A percentile compares a stretch with the other conserved stretches of the same genome.
These are phyloP conservation scores for Lindgomyces ingoldianus DNA, from an alignment of 495 filamentous ascomycete species.

Conservation along the genomic window DNA sequence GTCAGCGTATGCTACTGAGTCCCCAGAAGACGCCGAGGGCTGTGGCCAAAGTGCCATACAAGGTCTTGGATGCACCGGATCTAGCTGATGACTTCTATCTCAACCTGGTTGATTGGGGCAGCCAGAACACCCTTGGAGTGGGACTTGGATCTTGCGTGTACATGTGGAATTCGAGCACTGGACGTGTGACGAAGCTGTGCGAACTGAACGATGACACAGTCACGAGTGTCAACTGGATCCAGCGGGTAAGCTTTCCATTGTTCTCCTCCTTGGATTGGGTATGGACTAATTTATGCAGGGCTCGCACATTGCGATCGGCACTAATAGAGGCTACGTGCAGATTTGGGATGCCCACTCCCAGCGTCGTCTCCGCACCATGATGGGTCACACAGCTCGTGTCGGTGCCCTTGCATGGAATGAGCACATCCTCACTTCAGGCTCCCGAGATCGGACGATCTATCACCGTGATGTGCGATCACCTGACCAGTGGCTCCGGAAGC, in stretches of 20 bases:
- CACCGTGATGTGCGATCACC: slow-evolving; percentile 95
- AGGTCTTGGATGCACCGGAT: slow-evolving; percentile 94
- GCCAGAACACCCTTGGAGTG: slow-evolving; percentile 86
- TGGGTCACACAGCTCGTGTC: slow-evolving; percentile 87
- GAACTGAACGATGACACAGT: slow-evolving; percentile 91
- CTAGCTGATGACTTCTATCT: slow-evolving; percentile 96
- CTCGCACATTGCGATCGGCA: slow-evolving; percentile 92
- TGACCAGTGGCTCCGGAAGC: slow-evolving; percentile 79
- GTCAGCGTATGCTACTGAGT: slow-evolving; percentile 86
- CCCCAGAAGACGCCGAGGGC: slow-evolving; percentile 84
- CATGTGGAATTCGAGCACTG: slow-evolving; percentile 92
- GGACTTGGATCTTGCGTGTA: slow-evolving; percentile 93
- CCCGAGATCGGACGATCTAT: slow-evolving; percentile 86
- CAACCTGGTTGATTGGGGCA: slow-evolving; percentile 98
- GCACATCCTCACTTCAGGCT: slow-evolving; percentile 94
- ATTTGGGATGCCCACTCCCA: slow-evolving; percentile 94
- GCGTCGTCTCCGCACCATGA: slow-evolving; percentile 89
- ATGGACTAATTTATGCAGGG: slow-evolving; percentile 54
- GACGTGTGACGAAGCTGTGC: slow-evolving; percentile 87
- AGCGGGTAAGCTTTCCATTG: slow-evolving; percentile 56
- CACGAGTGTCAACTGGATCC: slow-evolving; percentile 97
- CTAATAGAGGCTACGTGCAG: slow-evolving; percentile 87
- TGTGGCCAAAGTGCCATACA: slow-evolving; percentile 94
- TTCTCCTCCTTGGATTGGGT: slow-evolving; percentile 8
- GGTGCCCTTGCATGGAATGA: slow-evolving; percentile 96